Percentiles rank a stretch among this genome's conserved stretches.
Evolutionary conservation across 495 filamentous ascomycete genomes (phyloP).

Genomic region (Neurospora sp.): DNA sequence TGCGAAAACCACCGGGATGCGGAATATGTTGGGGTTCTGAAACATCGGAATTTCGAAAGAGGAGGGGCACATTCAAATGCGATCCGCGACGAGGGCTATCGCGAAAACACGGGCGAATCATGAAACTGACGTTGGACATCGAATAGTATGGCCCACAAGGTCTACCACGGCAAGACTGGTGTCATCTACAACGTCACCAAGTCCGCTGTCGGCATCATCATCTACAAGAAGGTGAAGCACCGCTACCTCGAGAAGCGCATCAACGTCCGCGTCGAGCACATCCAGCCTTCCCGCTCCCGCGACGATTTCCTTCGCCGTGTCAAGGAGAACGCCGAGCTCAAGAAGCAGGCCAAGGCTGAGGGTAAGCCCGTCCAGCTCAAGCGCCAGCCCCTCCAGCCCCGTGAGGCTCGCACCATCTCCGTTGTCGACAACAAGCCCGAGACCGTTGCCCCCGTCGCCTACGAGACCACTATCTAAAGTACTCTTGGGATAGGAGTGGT

Average conservation of each 20-base stretch:
- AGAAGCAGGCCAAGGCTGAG: conserved; percentile 82
- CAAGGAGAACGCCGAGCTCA: conserved; percentile 87
- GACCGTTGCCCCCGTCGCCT: conserved; percentile 82
- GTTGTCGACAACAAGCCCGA: conserved; percentile 72
- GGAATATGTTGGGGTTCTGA: background rate
- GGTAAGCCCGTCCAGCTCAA: conserved; percentile 82
- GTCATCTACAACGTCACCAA: conserved; percentile 98
- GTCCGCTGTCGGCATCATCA: conserved; percentile 89
- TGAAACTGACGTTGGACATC: conserved; percentile 16
- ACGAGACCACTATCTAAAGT: conserved; percentile 95
- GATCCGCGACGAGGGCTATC: background rate
- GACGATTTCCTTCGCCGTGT: conserved; percentile 94
- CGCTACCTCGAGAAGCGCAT: conserved; percentile 99
- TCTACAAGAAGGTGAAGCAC: conserved; percentile 97
- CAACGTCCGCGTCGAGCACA: conserved; percentile 97
- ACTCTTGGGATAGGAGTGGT: conserved; percentile 12
- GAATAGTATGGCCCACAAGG: conserved; percentile 92
- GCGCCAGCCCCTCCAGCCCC: conserved; percentile 73
- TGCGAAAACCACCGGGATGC: background rate
- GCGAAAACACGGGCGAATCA: conserved; percentile 1
- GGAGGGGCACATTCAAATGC: background rate
- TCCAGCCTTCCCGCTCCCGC: conserved; percentile 82
- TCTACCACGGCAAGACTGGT: conserved; percentile 98
- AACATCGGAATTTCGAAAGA: background rate
- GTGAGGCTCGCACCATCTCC: conserved; percentile 67